These are phyloP conservation scores for Saturnispora sanitii DNA, from an alignment of 805 yeast genomes.

Conservation along the genomic window DNA sequence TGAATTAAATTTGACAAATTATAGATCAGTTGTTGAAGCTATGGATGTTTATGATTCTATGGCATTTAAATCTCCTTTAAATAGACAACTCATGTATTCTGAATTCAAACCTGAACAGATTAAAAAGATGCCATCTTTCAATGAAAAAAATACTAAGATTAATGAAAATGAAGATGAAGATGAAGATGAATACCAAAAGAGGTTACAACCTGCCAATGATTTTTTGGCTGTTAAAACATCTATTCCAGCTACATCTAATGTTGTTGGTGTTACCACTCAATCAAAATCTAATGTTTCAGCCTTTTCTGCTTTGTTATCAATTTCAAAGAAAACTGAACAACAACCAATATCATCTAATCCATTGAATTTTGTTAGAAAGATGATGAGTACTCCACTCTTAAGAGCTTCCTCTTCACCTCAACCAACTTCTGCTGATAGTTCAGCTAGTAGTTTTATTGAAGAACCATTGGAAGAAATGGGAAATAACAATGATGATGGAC, in stretches of 20 bases:
- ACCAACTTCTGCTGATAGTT: not conserved
- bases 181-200: not conserved
- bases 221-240: slow-evolving; percentile 19
- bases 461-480: not conserved
- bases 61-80: slow-evolving; percentile 31
- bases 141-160: not conserved
- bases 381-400: slow-evolving; percentile 25
- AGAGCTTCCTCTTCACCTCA: slow-evolving; percentile 16
- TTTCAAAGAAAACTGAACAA: slow-evolving; percentile 22
- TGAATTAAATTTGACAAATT: slow-evolving; percentile 34
- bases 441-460: not conserved
- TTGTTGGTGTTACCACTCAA: slow-evolving; percentile 28
- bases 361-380: slow-evolving; percentile 24
- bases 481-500: not conserved
- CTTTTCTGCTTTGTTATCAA: slow-evolving; percentile 29
- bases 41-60: slow-evolving; percentile 62
- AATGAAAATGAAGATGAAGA: not conserved
- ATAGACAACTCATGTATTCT: not conserved
- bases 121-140: slow-evolving; percentile 1
- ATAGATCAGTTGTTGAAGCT: slow-evolving; percentile 38
- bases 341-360: slow-evolving; percentile 19
- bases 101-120: not conserved
- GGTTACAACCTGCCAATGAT: slow-evolving; percentile 9
- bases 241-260: slow-evolving; percentile 27
- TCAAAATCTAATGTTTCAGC: slow-evolving; percentile 31